Percentiles rank a stretch among this genome's conserved stretches.
Evolutionary conservation across 768 basidiomycete species (phyloP).

Genomic region (Dioszegia aurantiaca): DNA sequence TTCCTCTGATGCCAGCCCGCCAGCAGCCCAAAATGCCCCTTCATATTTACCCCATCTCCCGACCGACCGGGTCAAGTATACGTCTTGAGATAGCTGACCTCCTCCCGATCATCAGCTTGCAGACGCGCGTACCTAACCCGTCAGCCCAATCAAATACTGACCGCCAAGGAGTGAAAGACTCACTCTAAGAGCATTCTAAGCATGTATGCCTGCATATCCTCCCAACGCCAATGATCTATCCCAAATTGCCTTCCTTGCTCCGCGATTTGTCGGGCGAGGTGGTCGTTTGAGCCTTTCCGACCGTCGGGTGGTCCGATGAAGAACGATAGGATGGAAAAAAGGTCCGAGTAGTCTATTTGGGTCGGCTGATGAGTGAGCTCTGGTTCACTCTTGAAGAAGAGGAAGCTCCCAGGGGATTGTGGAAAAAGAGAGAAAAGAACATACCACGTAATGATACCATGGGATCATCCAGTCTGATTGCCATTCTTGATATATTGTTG

Average conservation of each 20-base stretch:
- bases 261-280: slow-evolving; percentile 45
- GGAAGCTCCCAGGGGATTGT: no score
- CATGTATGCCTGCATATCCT: slow-evolving; percentile 53
- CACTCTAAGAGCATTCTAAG: slow-evolving; percentile 49
- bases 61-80: slow-evolving; percentile 4
- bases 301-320: slow-evolving; percentile 50
- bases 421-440: no score
- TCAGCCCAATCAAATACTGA: not conserved
- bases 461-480: slow-evolving; percentile 52
- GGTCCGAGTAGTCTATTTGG: slow-evolving; percentile 50
- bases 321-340: slow-evolving; percentile 50
- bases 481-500: slow-evolving; percentile 53
- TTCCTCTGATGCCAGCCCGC: no score
- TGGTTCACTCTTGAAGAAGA: not conserved
- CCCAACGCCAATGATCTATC: slow-evolving; percentile 50
- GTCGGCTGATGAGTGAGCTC: slow-evolving; percentile 35
- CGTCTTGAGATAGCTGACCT: slow-evolving; percentile 15
- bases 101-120: slow-evolving; percentile 13
- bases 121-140: slow-evolving; percentile 7
- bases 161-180: slow-evolving; percentile 20
- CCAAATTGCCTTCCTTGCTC: slow-evolving; percentile 44
- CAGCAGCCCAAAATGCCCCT: no score
- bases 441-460: slow-evolving; percentile 53
- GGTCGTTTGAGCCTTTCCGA: slow-evolving; percentile 34
- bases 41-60: no score